These are phyloP conservation scores for Austroboletus rostrupii DNA, from an alignment of 1,284 basidiomycete genomes.

Conservation along the genomic window DNA sequence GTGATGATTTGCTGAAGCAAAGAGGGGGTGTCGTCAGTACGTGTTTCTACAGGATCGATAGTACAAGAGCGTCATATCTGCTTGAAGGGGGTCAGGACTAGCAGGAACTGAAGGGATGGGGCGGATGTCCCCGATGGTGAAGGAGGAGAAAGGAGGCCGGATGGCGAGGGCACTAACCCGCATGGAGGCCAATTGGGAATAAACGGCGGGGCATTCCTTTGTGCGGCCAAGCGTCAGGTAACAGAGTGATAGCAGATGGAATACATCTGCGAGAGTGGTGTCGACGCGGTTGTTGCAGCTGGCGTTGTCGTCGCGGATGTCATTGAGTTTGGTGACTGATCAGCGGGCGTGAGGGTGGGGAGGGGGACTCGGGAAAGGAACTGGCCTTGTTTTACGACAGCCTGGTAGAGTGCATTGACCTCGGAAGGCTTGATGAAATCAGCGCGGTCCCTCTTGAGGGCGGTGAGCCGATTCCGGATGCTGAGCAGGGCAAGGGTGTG, in stretches of 20 bases:
- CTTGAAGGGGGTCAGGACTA: constrained; percentile 25
- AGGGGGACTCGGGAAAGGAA: constrained; percentile 2
- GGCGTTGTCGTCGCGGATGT: constrained; percentile 78
- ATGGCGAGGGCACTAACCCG: constrained; percentile 56
- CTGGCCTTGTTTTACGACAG: constrained; percentile 90
- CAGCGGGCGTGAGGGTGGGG: neutral
- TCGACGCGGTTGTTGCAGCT: constrained; percentile 86
- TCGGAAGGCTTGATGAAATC: constrained; percentile 90
- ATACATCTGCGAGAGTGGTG: constrained; percentile 90
- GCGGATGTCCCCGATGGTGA: constrained; percentile 1
- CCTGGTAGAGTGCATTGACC: constrained; percentile 91
- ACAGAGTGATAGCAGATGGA: constrained; percentile 87
- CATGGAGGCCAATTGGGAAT: constrained; percentile 92
- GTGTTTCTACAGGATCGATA: constrained; percentile 19
- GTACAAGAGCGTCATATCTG: constrained; percentile 21
- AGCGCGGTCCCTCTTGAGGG: constrained; percentile 83
- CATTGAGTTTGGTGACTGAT: constrained; percentile 87
- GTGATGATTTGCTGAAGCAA: constrained; percentile 79
- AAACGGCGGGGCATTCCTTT: constrained; percentile 87
- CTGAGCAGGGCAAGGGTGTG: constrained; percentile 41
- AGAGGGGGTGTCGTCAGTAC: constrained; percentile 23
- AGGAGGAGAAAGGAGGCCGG: constrained; percentile 8
- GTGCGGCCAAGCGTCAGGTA: constrained; percentile 94
- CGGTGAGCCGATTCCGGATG: constrained; percentile 88
- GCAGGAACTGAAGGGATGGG: constrained; percentile 9